Conservation (phyloP, 1,284 basidiomycete genomes). For the Cystobasidium sp. region DNA sequence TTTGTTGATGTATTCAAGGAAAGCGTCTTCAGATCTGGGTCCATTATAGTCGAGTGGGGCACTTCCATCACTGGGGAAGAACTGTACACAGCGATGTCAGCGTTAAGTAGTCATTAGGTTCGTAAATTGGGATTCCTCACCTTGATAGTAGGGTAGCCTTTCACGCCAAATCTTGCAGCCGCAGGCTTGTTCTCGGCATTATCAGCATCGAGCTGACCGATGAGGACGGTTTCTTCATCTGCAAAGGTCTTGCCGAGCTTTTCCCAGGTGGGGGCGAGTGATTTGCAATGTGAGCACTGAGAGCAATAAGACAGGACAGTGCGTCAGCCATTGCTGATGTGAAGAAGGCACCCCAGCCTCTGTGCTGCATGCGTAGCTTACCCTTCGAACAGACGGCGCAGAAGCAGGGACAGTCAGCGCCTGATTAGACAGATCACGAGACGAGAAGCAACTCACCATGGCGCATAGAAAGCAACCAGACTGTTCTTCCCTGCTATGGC, state of each 20-base stretch:
- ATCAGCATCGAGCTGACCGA: slow-evolving; percentile 91
- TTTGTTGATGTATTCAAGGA: slow-evolving; percentile 70
- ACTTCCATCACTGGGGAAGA: slow-evolving; percentile 75
- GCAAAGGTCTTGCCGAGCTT: slow-evolving; percentile 76
- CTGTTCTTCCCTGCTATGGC: slow-evolving; percentile 54
- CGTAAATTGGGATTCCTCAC: too few relatives aligned
- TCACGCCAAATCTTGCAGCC: slow-evolving; percentile 73
- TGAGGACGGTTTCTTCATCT: slow-evolving; percentile 75
- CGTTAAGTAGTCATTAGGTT: neutral
- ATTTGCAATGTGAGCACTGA: slow-evolving; percentile 60
- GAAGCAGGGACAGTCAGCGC: slow-evolving; percentile 24
- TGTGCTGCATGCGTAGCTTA: neutral
- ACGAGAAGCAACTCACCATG: slow-evolving; percentile 45
- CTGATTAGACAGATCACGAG: neutral
- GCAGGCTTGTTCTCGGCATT: slow-evolving; percentile 76
- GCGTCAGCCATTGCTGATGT: too few relatives aligned
- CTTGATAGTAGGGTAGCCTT: slow-evolving; percentile 83
- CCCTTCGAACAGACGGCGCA: slow-evolving; percentile 1
- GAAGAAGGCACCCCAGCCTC: too few relatives aligned
- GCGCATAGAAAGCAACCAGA: slow-evolving; percentile 52
- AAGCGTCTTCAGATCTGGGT: slow-evolving; percentile 58
- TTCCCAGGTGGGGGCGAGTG: too few relatives aligned
- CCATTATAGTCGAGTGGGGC: slow-evolving; percentile 60
- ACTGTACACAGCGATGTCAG: slow-evolving; percentile 56
- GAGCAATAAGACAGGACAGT: neutral